A percentile compares a stretch with the other conserved stretches of the same genome.
These are phyloP conservation scores for Pneumocystis jirovecii DNA, from an alignment of 1,139 yeast genomes.

Conservation along the genomic window DNA sequence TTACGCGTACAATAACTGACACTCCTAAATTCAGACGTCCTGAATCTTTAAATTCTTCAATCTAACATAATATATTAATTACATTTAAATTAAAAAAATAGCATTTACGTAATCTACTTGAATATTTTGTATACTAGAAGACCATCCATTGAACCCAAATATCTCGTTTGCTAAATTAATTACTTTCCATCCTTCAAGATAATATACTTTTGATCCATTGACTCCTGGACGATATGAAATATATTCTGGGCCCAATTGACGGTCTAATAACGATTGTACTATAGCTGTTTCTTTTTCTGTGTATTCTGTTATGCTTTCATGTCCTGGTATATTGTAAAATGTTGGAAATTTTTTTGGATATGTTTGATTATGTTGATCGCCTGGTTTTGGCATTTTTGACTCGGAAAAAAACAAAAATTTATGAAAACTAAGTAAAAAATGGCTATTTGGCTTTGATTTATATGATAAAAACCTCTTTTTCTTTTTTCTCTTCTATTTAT, in stretches of 20 bases:
- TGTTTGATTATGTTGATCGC: background rate
- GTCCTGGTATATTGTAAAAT: background rate
- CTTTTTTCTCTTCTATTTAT: background rate
- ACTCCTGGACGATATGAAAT: constrained; percentile 63
- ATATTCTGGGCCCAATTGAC: constrained; percentile 69
- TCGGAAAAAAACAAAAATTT: background rate
- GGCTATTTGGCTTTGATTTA: background rate
- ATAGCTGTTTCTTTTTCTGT: constrained; percentile 14
- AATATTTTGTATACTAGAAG: constrained; percentile 31
- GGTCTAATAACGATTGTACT: constrained; percentile 18
- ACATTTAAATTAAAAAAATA: background rate
- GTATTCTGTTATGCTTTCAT: constrained; percentile 10
- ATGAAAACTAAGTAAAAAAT: background rate
- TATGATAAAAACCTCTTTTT: background rate
- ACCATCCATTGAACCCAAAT: constrained; percentile 60
- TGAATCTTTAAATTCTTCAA: constrained; percentile 27
- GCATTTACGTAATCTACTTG: constrained; percentile 20
- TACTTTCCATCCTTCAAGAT: constrained; percentile 33
- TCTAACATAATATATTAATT: constrained; percentile 10
- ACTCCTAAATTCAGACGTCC: constrained; percentile 33
- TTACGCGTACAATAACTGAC: constrained; percentile 55
- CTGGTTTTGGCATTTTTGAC: background rate
- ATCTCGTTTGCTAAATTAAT: constrained; percentile 44
- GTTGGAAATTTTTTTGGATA: background rate
- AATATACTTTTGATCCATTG: constrained; percentile 27